Evolutionary conservation across 108 stramenopile species (phyloP).

Genomic region (Thalassiosira profunda): DNA sequence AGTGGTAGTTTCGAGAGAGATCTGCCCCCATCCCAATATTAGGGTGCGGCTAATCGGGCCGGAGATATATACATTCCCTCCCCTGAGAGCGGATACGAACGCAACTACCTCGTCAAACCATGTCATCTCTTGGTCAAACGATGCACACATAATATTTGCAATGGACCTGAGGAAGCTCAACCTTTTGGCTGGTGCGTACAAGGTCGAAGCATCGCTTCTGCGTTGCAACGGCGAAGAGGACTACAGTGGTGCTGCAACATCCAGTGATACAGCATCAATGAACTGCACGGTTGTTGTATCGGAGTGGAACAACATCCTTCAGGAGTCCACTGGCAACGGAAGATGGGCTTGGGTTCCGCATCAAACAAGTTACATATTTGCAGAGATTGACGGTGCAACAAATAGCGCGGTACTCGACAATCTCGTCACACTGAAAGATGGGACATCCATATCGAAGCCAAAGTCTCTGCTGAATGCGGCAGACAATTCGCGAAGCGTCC

Average conservation of each 20-base stretch:
- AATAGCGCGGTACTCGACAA: background rate
- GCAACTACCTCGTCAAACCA: too few species aligned
- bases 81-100: background rate
- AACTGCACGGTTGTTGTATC: background rate
- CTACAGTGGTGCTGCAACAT: background rate
- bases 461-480: background rate
- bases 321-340: background rate
- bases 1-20: background rate
- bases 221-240: background rate
- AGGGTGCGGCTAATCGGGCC: background rate
- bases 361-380: background rate
- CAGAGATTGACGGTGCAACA: background rate
- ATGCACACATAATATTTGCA: background rate
- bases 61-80: constrained; percentile 5
- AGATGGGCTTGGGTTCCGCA: background rate
- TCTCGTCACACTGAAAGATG: constrained; percentile 6
- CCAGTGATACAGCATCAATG: too few species aligned
- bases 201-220: background rate
- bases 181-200: background rate
- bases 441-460: background rate
- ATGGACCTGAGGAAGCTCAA: background rate
- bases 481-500: background rate
- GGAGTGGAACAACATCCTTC: background rate
- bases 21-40: background rate
- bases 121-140: too few species aligned